Percentiles rank a stretch among this genome's conserved stretches.
phyloP scores from a whole-genome alignment of 257 asterid genomes.

The Solanum lignicaule region DNA sequence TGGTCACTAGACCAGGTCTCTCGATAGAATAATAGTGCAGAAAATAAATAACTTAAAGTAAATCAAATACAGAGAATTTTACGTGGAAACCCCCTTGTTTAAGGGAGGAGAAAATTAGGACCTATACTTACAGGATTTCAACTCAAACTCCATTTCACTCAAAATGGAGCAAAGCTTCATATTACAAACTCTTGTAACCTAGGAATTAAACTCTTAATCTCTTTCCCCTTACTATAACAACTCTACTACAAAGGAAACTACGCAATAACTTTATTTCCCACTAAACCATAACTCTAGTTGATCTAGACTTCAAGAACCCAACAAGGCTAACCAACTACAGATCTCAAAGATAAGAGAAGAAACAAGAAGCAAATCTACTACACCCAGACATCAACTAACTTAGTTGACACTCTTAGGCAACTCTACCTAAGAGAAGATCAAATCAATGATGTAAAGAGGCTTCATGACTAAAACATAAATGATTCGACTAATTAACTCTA shows the following conservation, averaged over 20 bases:
- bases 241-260: too few relatives aligned
- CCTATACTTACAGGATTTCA: too few relatives aligned
- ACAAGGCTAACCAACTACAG: neutral
- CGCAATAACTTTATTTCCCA: too few relatives aligned
- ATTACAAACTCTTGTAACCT: too few relatives aligned
- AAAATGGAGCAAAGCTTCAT: too few relatives aligned
- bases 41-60: neutral
- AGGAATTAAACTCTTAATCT: too few relatives aligned
- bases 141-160: too few relatives aligned
- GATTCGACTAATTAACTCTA: neutral
- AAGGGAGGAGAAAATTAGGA: too few relatives aligned
- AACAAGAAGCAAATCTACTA: neutral
- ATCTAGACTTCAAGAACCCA: neutral
- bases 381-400: neutral
- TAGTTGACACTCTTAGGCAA: neutral
- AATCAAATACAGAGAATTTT: too few relatives aligned
- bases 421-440: neutral
- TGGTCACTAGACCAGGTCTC: too few relatives aligned
- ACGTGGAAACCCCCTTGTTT: too few relatives aligned
- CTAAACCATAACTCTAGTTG: neutral
- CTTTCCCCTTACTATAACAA: too few relatives aligned
- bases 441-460: neutral
- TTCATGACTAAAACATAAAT: neutral
- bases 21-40: neutral
- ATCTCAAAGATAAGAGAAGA: neutral